These are phyloP conservation scores for Suhomyces bokatorum DNA, from an alignment of 1,139 yeast genomes.

Conservation along the genomic window DNA sequence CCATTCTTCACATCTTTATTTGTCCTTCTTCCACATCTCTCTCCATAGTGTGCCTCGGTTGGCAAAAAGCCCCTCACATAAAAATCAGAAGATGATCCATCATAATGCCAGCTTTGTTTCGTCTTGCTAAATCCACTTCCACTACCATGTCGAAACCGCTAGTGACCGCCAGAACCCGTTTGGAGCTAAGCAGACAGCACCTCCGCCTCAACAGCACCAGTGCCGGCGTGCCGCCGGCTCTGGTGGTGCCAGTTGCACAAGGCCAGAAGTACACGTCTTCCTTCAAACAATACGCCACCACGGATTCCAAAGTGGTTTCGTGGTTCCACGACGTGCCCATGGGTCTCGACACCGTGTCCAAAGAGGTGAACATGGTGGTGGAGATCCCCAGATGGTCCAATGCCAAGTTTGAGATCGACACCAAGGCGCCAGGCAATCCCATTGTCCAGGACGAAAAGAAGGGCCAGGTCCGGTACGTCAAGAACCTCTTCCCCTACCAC, in stretches of 20 bases:
- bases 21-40: no score
- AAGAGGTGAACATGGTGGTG: conserved; percentile 79
- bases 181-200: conserved; percentile 25
- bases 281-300: conserved; percentile 36
- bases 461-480: conserved; percentile 78
- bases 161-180: conserved; percentile 21
- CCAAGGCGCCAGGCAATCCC: conserved; percentile 69
- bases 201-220: conserved; percentile 15
- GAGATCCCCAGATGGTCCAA: conserved; percentile 93
- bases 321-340: conserved; percentile 79
- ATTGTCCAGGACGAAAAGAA: conserved; percentile 84
- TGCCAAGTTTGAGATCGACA: conserved; percentile 82
- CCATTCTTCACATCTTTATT: no score
- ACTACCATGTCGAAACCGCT: background rate
- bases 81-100: background rate
- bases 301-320: conserved; percentile 65
- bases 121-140: background rate
- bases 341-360: conserved; percentile 61
- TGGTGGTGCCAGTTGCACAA: conserved; percentile 19
- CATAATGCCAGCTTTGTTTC: background rate
- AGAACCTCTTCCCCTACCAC: conserved; percentile 86
- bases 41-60: background rate
- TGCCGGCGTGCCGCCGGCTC: conserved; percentile 11
- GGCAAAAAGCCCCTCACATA: background rate
- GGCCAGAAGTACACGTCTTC: conserved; percentile 39